Evolutionary conservation across 2,329 filamentous ascomycete genomes (phyloP).

Genomic region (Pestalotiopsis sp.): DNA sequence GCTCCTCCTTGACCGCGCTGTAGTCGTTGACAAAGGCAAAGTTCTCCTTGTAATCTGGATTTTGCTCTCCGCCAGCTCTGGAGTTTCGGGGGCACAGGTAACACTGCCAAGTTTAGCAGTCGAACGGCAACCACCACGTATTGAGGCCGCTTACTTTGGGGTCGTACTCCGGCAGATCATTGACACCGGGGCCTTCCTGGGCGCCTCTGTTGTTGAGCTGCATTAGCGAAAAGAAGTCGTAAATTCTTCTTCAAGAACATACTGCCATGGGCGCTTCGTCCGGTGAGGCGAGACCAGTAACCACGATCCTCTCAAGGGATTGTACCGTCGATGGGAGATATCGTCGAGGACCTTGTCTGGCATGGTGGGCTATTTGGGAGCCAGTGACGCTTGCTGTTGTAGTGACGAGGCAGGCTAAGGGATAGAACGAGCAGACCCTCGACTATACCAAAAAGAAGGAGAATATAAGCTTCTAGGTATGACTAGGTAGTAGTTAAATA

Average conservation of each 20-base stretch:
- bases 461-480: background rate
- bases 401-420: background rate
- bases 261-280: conserved; percentile 98
- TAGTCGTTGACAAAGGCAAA: conserved; percentile 98
- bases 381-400: background rate
- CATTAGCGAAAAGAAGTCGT: conserved; percentile 1
- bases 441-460: background rate
- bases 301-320: conserved; percentile 87
- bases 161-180: conserved; percentile 77
- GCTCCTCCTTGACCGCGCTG: conserved; percentile 91
- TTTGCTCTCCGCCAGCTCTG: conserved; percentile 81
- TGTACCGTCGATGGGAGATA: conserved; percentile 94
- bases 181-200: conserved; percentile 70
- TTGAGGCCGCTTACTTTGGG: conserved; percentile 49
- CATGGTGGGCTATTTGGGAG: conserved; percentile 46
- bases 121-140: background rate
- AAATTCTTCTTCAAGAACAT: conserved; percentile 39
- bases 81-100: conserved; percentile 93
- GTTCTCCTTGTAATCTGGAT: conserved; percentile 82
- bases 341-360: conserved; percentile 81
- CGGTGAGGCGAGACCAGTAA: conserved; percentile 93
- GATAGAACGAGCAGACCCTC: background rate
- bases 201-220: conserved; percentile 60
- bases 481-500: background rate
- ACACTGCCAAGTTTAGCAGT: conserved; percentile 55